phyloP scores from a whole-genome alignment of 208 protist species.

The Crithidia bombi region DNA sequence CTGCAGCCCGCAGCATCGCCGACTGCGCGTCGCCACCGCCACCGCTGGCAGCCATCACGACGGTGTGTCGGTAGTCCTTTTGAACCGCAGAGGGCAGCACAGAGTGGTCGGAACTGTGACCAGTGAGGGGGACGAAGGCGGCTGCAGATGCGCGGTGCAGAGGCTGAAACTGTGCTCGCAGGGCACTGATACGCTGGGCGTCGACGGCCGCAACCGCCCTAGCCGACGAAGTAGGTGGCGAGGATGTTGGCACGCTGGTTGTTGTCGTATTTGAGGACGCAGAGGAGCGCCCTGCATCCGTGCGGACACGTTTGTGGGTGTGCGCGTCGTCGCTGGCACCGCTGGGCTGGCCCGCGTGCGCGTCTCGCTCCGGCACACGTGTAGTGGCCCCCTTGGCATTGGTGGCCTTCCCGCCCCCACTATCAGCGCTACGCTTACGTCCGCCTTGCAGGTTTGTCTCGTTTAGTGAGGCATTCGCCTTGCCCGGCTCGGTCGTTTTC shows the following conservation, averaged over 20 bases:
- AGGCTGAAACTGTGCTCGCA: conserved; percentile 43
- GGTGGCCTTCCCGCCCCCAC: background rate
- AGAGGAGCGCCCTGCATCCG: background rate
- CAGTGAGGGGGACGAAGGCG: conserved; percentile 29
- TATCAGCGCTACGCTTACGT: background rate
- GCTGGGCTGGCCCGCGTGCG: background rate
- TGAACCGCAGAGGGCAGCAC: conserved; percentile 20
- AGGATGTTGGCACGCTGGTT: background rate
- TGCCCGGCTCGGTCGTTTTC: conserved; percentile 1
- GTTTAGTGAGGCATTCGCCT: background rate
- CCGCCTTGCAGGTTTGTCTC: background rate
- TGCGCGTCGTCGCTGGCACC: background rate
- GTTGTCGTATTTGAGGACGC: background rate
- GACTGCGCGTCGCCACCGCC: conserved; percentile 3
- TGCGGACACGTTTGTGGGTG: conserved; percentile 7
- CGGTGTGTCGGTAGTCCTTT: conserved; percentile 19
- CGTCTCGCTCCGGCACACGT: background rate
- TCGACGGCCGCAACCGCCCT: conserved; percentile 11
- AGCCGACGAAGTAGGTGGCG: background rate
- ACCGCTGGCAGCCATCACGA: conserved; percentile 6
- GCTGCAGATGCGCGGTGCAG: conserved; percentile 27
- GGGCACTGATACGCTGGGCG: conserved; percentile 20
- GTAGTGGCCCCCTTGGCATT: background rate
- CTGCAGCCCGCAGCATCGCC: conserved; percentile 30
- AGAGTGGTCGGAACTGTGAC: conserved; percentile 24